Base-by-base conservation (phyloP, 176 grass and related monocot genomes). In the Eremochloa ophiuroides region DNA sequence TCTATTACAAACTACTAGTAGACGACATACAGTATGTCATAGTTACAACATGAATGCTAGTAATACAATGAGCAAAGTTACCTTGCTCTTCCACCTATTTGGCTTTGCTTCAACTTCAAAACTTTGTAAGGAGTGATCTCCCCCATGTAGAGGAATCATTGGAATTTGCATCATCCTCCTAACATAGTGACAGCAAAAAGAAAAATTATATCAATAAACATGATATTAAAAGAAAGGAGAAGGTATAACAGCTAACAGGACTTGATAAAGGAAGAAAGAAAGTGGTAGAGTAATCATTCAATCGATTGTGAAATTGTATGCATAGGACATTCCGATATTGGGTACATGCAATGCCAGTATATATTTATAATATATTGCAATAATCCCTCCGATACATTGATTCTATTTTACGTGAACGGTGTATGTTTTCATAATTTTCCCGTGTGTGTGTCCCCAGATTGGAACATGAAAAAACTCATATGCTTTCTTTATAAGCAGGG, bases 31-130 rank as follows among this genome's bases (percentile, higher is more conserved):
- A n/a, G n/a, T n/a, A n/a, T 62, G 17, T 78, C 62, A 82, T 75
- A 81, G 58, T 75, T 84, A 80, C 71, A 80, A 29, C 69, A 82
- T 81, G 30, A 87, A 77, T 79, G 87, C 17, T 74, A 65, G 39
- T 69, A 60, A 89, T 71, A 77, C 53, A 82, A 66, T 66, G 69
- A 51, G 47, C 73, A 83, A 83, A 87, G 72, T 77, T 89, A 51
- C 88, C 82, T 93, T 91, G 61, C 69, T 94, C 81, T 89, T 93
- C 40, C 76, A 84, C 44, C 82, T 87, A 74, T 88, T 92, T 86
- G 75, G 76, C 75, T 94, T 98, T 80, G 85, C 88, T 89, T 92
- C 92, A 69, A 77, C 88, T 82, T 89, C 88, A 69, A 89, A 85
- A 81, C 77, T 88, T 78, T 90, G 80, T 26, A 85, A 39, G 62